Percentiles rank a stretch among this genome's conserved stretches.
Evolutionary conservation across 192 early-diverging fungal species (phyloP).

Genomic region (Pilaira anomala): DNA sequence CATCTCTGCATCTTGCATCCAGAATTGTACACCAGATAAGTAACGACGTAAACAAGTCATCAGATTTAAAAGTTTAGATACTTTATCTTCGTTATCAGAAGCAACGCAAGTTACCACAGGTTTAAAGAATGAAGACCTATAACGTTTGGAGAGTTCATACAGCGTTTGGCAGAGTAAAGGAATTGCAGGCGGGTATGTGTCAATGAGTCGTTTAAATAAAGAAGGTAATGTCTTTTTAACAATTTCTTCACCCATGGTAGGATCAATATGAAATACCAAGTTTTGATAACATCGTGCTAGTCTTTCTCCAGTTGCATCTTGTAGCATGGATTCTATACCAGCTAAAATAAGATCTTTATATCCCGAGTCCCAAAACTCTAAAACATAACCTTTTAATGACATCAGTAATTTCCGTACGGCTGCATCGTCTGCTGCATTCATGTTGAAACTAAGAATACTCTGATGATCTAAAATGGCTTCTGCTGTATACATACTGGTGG

Average conservation of each 20-base stretch:
- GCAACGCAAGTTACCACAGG: slow-evolving; percentile 55
- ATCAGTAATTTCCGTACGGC: background rate
- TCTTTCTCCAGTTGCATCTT: slow-evolving; percentile 19
- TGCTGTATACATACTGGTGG: background rate
- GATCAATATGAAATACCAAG: slow-evolving; percentile 25
- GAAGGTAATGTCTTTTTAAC: slow-evolving; percentile 41
- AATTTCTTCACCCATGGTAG: slow-evolving; percentile 34
- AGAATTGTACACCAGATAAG: slow-evolving; percentile 48
- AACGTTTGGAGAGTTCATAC: slow-evolving; percentile 32
- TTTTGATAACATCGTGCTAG: slow-evolving; percentile 18
- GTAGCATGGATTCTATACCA: slow-evolving; percentile 19
- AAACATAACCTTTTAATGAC: slow-evolving; percentile 23
- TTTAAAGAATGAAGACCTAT: slow-evolving; percentile 45
- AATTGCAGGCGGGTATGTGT: slow-evolving; percentile 36
- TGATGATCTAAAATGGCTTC: background rate
- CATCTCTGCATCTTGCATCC: slow-evolving; percentile 56
- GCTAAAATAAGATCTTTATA: slow-evolving; percentile 22
- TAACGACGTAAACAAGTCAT: slow-evolving; percentile 43
- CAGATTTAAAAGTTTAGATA: slow-evolving; percentile 40
- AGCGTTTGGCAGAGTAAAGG: slow-evolving; percentile 39
- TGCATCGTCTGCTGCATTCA: background rate
- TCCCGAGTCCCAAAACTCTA: slow-evolving; percentile 32
- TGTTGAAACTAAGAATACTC: background rate
- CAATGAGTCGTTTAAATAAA: slow-evolving; percentile 44
- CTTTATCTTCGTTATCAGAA: slow-evolving; percentile 41